Conservation (phyloP, 1,284 basidiomycete species). For the Blastosporella zonata region DNA sequence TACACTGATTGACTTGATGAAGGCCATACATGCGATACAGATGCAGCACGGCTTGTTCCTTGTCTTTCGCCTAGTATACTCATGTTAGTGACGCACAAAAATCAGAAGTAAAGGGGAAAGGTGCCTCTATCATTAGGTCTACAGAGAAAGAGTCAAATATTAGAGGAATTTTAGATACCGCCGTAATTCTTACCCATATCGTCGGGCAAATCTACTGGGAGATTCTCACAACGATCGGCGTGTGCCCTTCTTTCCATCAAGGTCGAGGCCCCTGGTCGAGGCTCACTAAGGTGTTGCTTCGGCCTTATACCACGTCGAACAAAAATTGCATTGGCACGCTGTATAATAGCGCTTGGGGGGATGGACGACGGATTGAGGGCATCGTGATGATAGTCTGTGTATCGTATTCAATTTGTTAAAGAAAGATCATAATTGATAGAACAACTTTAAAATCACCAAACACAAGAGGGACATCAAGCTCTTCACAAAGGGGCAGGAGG, state of each 20-base stretch:
- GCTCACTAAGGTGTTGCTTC: conserved; percentile 89
- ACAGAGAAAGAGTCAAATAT: not conserved
- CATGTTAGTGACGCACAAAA: conserved; percentile 5
- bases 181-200: conserved; percentile 52
- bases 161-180: not conserved
- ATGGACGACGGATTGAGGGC: conserved; percentile 62
- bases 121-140: conserved; percentile 89
- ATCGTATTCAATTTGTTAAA: not conserved
- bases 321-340: conserved; percentile 77
- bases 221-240: conserved; percentile 68
- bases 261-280: conserved; percentile 69
- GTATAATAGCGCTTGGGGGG: conserved; percentile 57
- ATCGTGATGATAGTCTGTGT: conserved; percentile 78
- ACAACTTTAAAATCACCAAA: conserved; percentile 39
- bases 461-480: conserved; percentile 78
- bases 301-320: conserved; percentile 70
- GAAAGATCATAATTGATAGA: not conserved
- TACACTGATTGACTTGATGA: conserved; percentile 61
- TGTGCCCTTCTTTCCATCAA: conserved; percentile 86
- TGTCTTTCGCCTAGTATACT: conserved; percentile 67
- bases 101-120: conserved; percentile 22
- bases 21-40: conserved; percentile 78
- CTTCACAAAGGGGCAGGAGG: conserved; percentile 78
- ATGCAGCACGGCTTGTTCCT: conserved; percentile 91
- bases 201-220: conserved; percentile 65